Percentiles rank a stretch among this genome's conserved stretches.
Conservation (phyloP, 2,329 filamentous ascomycete genomes). For the Fusarium sp. region DNA sequence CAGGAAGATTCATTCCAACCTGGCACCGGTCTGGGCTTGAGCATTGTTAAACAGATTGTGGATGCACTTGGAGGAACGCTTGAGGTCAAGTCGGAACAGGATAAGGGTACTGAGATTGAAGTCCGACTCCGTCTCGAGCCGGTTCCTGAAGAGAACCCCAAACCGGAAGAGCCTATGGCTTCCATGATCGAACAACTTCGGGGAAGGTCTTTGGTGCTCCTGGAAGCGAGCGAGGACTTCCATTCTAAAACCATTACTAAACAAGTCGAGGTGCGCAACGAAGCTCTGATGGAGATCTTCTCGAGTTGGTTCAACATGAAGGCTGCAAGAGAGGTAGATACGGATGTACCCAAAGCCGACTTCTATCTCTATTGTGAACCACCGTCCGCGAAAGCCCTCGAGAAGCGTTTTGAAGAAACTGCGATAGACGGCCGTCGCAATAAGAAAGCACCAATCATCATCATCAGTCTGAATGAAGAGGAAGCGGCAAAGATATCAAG, state of each 20-base stretch:
- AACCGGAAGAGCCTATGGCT: slow-evolving; percentile 25
- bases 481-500: slow-evolving; percentile 42
- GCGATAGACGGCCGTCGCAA: background rate
- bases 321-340: slow-evolving; percentile 30
- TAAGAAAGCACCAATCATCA: slow-evolving; percentile 39
- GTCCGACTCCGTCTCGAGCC: slow-evolving; percentile 55
- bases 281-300: slow-evolving; percentile 44
- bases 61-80: slow-evolving; percentile 68
- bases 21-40: slow-evolving; percentile 70
- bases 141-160: background rate
- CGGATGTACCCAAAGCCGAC: slow-evolving; percentile 20
- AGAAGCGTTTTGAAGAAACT: slow-evolving; percentile 25
- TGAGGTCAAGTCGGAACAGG: slow-evolving; percentile 62
- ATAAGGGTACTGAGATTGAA: slow-evolving; percentile 64
- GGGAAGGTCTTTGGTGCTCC: slow-evolving; percentile 30
- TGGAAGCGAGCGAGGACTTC: slow-evolving; percentile 18
- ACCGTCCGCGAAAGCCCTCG: slow-evolving; percentile 26
- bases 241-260: slow-evolving; percentile 5
- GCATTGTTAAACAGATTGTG: slow-evolving; percentile 70
- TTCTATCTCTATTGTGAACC: slow-evolving; percentile 44
- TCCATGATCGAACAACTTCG: slow-evolving; percentile 18
- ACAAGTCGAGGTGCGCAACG: slow-evolving; percentile 40
- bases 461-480: slow-evolving; percentile 45
- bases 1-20: slow-evolving; percentile 70
- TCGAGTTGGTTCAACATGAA: slow-evolving; percentile 50